Evolutionary conservation across 2,329 filamentous ascomycete genomes (phyloP).

Genomic region (Diaporthe caulivora): DNA sequence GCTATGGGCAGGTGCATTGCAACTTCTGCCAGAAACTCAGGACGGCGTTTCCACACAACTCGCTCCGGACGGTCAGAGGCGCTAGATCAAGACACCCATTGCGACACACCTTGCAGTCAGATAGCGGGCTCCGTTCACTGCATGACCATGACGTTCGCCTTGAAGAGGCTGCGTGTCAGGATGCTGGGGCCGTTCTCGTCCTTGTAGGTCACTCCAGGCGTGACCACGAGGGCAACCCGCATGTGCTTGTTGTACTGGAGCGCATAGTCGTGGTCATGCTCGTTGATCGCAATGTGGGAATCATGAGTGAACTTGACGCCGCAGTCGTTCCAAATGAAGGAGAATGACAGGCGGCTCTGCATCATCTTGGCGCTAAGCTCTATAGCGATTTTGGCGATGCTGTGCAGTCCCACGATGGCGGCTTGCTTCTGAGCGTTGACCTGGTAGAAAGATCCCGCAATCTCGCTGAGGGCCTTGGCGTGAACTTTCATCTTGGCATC

Average conservation of each 20-base stretch:
- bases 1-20: neutral
- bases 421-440: conserved; percentile 52
- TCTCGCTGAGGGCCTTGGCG: conserved; percentile 47
- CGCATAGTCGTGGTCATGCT: conserved; percentile 53
- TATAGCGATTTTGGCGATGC: conserved; percentile 57
- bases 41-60: neutral
- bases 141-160: conserved; percentile 64
- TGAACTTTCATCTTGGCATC: conserved; percentile 43
- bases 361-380: conserved; percentile 62
- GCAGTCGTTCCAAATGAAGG: conserved; percentile 60
- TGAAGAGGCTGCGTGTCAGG: conserved; percentile 57
- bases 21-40: neutral
- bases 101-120: neutral
- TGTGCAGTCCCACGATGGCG: conserved; percentile 58
- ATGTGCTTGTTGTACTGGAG: conserved; percentile 63
- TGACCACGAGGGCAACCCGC: conserved; percentile 66
- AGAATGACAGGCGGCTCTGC: conserved; percentile 51
- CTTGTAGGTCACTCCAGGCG: conserved; percentile 66
- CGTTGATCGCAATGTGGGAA: conserved; percentile 61
- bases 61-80: neutral
- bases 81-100: neutral
- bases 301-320: conserved; percentile 61
- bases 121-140: conserved; percentile 46
- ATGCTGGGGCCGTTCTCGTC: conserved; percentile 63
- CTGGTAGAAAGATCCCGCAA: conserved; percentile 58